These are phyloP conservation scores for Gastrodia elata DNA, from an alignment of 106 monocot genomes.

Conservation along the genomic window DNA sequence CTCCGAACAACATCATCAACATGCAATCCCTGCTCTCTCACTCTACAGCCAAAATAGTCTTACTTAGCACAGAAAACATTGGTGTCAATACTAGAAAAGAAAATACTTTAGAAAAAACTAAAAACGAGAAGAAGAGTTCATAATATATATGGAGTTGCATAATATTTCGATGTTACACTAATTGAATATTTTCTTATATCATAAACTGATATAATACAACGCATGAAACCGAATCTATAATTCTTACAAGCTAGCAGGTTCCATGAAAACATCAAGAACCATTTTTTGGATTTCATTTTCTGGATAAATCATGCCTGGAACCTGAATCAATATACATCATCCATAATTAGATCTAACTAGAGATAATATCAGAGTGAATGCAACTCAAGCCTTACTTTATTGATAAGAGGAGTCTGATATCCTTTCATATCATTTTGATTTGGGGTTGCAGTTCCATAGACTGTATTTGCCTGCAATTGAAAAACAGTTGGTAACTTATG, in stretches of 20 bases:
- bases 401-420: constrained; percentile 11
- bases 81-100: not conserved
- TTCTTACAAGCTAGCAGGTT: constrained; percentile 11
- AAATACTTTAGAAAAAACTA: not conserved
- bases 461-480: not conserved
- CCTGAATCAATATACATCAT: not conserved
- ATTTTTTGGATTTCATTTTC: constrained; percentile 6
- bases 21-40: constrained; percentile 57
- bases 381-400: constrained; percentile 2
- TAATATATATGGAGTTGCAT: not conserved
- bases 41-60: constrained; percentile 17
- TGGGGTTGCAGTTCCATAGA: constrained; percentile 6
- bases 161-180: too few relatives aligned
- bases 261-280: constrained; percentile 11
- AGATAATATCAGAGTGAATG: not conserved
- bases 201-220: not conserved
- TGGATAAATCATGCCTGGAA: not conserved
- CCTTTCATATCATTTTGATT: constrained; percentile 8
- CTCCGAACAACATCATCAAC: constrained; percentile 47
- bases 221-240: not conserved
- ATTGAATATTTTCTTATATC: not conserved
- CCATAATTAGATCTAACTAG: not conserved
- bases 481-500: not conserved
- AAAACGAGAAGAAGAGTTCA: not conserved
- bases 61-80: not conserved